These are phyloP conservation scores for Phytophthora sp. DNA, from an alignment of 352 stramenopile species.

Conservation along the genomic window DNA sequence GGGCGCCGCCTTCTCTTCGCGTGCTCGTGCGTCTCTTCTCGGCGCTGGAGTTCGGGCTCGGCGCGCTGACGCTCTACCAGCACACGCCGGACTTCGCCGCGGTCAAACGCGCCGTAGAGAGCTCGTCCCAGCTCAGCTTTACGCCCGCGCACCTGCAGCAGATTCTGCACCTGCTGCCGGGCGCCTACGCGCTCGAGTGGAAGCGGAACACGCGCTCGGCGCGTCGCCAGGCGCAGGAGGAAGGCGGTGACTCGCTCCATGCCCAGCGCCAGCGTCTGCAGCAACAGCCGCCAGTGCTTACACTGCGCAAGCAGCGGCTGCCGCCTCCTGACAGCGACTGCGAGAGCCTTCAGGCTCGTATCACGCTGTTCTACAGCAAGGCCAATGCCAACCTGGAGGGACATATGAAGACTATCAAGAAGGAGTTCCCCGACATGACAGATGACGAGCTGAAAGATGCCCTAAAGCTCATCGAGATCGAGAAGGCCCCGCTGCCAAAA, in stretches of 20 bases:
- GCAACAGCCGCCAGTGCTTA: slow-evolving; percentile 48
- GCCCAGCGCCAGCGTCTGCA: slow-evolving; percentile 21
- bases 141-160: slow-evolving; percentile 59
- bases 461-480: slow-evolving; percentile 48
- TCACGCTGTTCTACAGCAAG: slow-evolving; percentile 45
- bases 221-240: slow-evolving; percentile 24
- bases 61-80: slow-evolving; percentile 74
- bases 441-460: slow-evolving; percentile 37
- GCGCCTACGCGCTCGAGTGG: slow-evolving; percentile 55
- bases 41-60: slow-evolving; percentile 75
- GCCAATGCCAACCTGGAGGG: slow-evolving; percentile 41
- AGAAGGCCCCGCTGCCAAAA: slow-evolving; percentile 39
- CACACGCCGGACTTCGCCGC: slow-evolving; percentile 65
- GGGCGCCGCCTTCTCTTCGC: slow-evolving; percentile 47
- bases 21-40: slow-evolving; percentile 64
- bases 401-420: slow-evolving; percentile 28
- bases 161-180: slow-evolving; percentile 58
- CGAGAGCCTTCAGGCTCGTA: slow-evolving; percentile 55
- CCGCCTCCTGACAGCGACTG: slow-evolving; percentile 21
- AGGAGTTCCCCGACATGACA: slow-evolving; percentile 36
- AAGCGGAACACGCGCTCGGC: slow-evolving; percentile 42
- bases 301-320: slow-evolving; percentile 58
- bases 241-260: slow-evolving; percentile 16
- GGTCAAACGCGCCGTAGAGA: slow-evolving; percentile 72
- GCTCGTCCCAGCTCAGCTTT: slow-evolving; percentile 67